These are phyloP conservation scores for Phytopythium kandeliae DNA, from an alignment of 352 stramenopile species.

Conservation along the genomic window DNA sequence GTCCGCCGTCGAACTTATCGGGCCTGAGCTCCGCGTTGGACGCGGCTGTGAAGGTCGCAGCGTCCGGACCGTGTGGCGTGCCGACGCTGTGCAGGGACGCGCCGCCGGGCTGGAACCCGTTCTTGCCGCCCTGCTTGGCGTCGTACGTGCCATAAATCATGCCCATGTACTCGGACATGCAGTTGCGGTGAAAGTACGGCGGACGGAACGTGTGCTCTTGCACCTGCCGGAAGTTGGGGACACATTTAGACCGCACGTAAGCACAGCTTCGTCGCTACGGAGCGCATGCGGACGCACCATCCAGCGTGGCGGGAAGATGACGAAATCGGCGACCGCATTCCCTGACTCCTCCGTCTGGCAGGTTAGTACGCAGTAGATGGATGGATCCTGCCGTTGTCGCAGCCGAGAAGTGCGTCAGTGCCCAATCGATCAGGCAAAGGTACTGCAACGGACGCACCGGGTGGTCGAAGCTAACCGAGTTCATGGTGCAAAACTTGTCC, in stretches of 20 bases:
- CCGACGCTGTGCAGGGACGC: constrained; percentile 88
- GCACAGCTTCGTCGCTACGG: too few species aligned
- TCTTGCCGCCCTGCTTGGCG: constrained; percentile 86
- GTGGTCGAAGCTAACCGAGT: constrained; percentile 96
- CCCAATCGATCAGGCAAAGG: not conserved
- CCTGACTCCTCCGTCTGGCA: constrained; percentile 90
- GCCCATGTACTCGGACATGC: constrained; percentile 98
- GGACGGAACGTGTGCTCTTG: constrained; percentile 92
- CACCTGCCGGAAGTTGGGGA: constrained; percentile 23
- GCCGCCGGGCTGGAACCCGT: constrained; percentile 90
- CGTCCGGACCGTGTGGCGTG: constrained; percentile 92
- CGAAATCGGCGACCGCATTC: constrained; percentile 95
- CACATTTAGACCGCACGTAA: too few species aligned
- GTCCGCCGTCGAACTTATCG: constrained; percentile 87
- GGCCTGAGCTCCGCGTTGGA: constrained; percentile 80
- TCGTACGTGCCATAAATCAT: constrained; percentile 96
- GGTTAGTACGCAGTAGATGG: constrained; percentile 97
- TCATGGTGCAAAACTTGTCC: constrained; percentile 93
- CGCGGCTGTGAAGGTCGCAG: constrained; percentile 87
- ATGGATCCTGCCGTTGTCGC: constrained; percentile 69
- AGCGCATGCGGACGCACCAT: constrained; percentile 58
- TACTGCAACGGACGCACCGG: constrained; percentile 28
- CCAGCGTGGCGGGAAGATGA: constrained; percentile 96
- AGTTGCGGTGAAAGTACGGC: constrained; percentile 96
- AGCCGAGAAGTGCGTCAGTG: constrained; percentile 3